These are phyloP conservation scores for Polytrichum commune DNA, from an alignment of 225 moss, liverwort and hornwort genomes.

Conservation along the genomic window DNA sequence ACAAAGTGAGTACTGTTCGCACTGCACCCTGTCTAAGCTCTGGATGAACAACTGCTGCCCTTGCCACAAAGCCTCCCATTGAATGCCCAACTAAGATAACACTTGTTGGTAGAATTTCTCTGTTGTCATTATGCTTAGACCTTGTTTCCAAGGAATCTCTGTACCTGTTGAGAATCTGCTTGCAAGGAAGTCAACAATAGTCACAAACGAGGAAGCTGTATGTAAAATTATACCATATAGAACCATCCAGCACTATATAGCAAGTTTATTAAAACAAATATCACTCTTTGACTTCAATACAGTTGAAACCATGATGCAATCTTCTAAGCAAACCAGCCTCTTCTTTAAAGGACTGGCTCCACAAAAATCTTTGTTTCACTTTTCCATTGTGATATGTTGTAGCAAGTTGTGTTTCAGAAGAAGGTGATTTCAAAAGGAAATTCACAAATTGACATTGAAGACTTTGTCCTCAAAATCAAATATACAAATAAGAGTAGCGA, in stretches of 20 bases:
- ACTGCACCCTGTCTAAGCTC: constrained; percentile 77
- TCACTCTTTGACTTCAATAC: not conserved
- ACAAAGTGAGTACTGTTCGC: constrained; percentile 84
- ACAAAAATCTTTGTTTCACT: too few species aligned
- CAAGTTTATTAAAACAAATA: not conserved
- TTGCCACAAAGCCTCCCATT: constrained; percentile 99
- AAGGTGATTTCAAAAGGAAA: too few species aligned
- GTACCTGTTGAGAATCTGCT: constrained; percentile 91
- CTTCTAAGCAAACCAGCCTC: not conserved
- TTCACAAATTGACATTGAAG: too few species aligned
- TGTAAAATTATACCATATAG: too few species aligned
- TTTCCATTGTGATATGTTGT: too few species aligned
- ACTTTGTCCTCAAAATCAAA: too few species aligned
- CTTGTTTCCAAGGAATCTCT: constrained; percentile 89
- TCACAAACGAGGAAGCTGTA: not conserved
- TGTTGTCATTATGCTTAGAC: constrained; percentile 81
- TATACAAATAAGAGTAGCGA: too few species aligned
- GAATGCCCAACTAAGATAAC: constrained; percentile 98
- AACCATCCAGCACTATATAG: not conserved
- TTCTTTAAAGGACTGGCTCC: too few species aligned
- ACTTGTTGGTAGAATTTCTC: constrained; percentile 75
- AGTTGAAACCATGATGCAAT: not conserved
- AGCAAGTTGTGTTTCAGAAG: too few species aligned
- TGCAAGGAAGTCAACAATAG: not conserved
- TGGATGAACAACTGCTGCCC: constrained; percentile 94